phyloP scores from a whole-genome alignment of 23 red algal species.

The Gracilaria vermiculophylla region DNA sequence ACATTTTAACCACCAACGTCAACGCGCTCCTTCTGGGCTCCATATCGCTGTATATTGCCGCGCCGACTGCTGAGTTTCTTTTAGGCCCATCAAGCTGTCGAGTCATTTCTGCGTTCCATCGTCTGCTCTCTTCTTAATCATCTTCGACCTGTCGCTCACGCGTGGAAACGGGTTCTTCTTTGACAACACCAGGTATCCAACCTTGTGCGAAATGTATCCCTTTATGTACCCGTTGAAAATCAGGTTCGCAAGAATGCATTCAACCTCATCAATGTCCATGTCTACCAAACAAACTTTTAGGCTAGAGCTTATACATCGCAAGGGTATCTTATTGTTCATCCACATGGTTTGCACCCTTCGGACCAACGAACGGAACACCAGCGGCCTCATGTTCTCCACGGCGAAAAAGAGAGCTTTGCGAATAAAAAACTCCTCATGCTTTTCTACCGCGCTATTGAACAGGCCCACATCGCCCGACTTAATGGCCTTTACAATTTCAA shows the following conservation, averaged over 20 bases:
- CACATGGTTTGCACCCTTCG: slow-evolving; percentile 16
- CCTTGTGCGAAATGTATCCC: slow-evolving; percentile 96
- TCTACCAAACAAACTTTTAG: slow-evolving; percentile 48
- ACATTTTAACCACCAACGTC: not conserved
- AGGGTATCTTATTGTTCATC: slow-evolving; percentile 45
- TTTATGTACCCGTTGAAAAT: slow-evolving; percentile 82
- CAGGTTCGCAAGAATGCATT: slow-evolving; percentile 91
- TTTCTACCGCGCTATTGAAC: slow-evolving; percentile 56
- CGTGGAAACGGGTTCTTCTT: slow-evolving; percentile 83
- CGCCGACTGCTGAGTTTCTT: not conserved
- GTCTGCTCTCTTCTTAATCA: slow-evolving; percentile 1
- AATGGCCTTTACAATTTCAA: slow-evolving; percentile 48
- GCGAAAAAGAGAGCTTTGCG: slow-evolving; percentile 71
- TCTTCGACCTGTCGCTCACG: slow-evolving; percentile 23
- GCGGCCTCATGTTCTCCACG: slow-evolving; percentile 79
- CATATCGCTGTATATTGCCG: not conserved
- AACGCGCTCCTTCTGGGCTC: not conserved
- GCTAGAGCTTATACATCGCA: slow-evolving; percentile 32
- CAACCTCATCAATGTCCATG: slow-evolving; percentile 80
- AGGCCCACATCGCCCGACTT: slow-evolving; percentile 61
- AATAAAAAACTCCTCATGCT: slow-evolving; percentile 79
- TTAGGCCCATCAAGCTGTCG: not conserved
- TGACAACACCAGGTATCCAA: slow-evolving; percentile 75
- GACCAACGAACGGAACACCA: slow-evolving; percentile 69
- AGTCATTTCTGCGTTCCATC: not conserved